Percentiles rank a stretch among this genome's conserved stretches.
These are phyloP conservation scores for Boletus fagicola DNA, from an alignment of 768 basidiomycete genomes.

Conservation along the genomic window DNA sequence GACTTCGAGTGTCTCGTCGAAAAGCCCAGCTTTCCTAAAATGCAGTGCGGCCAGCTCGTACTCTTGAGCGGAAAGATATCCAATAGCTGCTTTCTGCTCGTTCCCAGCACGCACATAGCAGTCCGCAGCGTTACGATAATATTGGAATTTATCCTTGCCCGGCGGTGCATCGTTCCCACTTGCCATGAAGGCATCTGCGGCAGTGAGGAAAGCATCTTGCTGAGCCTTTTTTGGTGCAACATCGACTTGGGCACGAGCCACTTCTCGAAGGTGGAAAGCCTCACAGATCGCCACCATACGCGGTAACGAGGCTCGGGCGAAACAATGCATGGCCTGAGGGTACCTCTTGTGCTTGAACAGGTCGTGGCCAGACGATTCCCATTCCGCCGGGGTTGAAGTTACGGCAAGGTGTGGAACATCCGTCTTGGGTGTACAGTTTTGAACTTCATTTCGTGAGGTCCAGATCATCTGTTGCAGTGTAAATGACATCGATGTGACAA, in stretches of 20 bases:
- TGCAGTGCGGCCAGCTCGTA: conserved; percentile 44
- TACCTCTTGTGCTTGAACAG: conserved; percentile 43
- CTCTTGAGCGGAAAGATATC: conserved; percentile 42
- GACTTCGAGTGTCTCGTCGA: conserved; percentile 53
- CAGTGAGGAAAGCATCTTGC: conserved; percentile 40
- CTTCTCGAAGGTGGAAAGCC: conserved; percentile 54
- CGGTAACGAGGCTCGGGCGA: conserved; percentile 38
- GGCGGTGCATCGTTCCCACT: conserved; percentile 36
- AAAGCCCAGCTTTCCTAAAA: conserved; percentile 49
- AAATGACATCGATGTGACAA: background rate
- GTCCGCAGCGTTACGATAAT: conserved; percentile 29
- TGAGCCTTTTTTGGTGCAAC: conserved; percentile 24
- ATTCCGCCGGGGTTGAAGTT: conserved; percentile 49
- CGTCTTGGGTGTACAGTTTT: conserved; percentile 46
- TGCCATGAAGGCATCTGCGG: conserved; percentile 48
- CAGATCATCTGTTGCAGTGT: conserved; percentile 45
- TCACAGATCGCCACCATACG: conserved; percentile 47
- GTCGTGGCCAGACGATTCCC: conserved; percentile 39
- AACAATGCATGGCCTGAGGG: conserved; percentile 39
- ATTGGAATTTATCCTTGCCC: conserved; percentile 30
- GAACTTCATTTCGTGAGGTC: conserved; percentile 44
- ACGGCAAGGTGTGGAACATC: conserved; percentile 55
- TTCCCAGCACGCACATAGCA: conserved; percentile 45
- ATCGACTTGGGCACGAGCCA: conserved; percentile 39
- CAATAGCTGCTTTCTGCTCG: conserved; percentile 42